Percentiles rank a stretch among this genome's conserved stretches.
Conservation (phyloP, 352 stramenopile species). For the Globisporangium camurandrum region DNA sequence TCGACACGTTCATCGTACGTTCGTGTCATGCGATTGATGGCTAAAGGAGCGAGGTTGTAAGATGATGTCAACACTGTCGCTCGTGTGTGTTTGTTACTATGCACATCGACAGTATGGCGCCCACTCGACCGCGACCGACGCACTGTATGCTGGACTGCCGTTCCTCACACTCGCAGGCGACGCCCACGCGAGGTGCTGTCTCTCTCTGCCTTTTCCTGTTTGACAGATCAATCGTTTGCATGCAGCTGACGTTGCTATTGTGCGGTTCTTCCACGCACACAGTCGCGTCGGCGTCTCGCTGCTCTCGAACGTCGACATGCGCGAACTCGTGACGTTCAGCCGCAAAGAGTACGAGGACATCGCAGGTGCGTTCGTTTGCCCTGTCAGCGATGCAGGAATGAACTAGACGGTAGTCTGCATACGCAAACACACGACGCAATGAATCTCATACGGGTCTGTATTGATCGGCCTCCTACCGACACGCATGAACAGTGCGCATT, state of each 20-base stretch:
- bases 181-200: slow-evolving; percentile 50
- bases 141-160: slow-evolving; percentile 77
- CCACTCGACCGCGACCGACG: slow-evolving; percentile 89
- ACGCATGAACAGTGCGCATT: slow-evolving; percentile 25
- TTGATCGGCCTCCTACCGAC: neutral
- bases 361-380: slow-evolving; percentile 21
- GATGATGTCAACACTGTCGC: neutral
- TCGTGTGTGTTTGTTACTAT: neutral
- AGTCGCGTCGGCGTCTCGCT: slow-evolving; percentile 49
- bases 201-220: neutral
- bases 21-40: slow-evolving; percentile 1
- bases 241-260: neutral
- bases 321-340: slow-evolving; percentile 31
- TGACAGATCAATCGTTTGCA: neutral
- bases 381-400: no score
- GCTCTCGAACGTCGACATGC: slow-evolving; percentile 27
- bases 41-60: no score
- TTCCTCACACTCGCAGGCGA: slow-evolving; percentile 80
- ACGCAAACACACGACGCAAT: neutral
- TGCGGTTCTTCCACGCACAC: no score
- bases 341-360: slow-evolving; percentile 44
- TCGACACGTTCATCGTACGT: slow-evolving; percentile 85
- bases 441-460: neutral
- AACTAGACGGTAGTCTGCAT: no score
- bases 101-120: slow-evolving; percentile 75